Percentiles rank a stretch among this genome's conserved stretches.
phyloP scores from a whole-genome alignment of 805 yeast genomes.

The Zygoascus ofunaensis region DNA sequence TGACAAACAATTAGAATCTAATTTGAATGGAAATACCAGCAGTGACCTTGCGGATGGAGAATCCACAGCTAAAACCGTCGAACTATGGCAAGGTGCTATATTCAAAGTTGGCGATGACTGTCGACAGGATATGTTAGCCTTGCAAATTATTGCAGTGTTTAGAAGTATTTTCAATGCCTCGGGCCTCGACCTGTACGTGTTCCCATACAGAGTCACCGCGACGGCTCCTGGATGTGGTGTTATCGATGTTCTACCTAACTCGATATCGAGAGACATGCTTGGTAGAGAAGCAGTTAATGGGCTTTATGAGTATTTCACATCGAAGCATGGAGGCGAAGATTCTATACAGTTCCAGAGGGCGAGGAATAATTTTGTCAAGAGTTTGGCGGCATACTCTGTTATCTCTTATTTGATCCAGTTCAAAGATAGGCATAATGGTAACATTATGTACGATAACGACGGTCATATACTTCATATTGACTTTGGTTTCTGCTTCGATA shows the following conservation, averaged over 20 bases:
- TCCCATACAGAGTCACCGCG: conserved; percentile 92
- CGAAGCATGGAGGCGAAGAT: conserved; percentile 92
- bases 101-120: conserved; percentile 99
- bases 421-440: conserved; percentile 95
- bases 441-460: conserved; percentile 90
- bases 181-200: conserved; percentile 85
- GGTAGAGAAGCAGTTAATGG: conserved; percentile 99
- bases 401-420: conserved; percentile 85
- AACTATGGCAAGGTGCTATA: conserved; percentile 88
- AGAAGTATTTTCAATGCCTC: conserved; percentile 80
- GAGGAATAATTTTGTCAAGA: conserved; percentile 83
- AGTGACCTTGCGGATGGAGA: neutral
- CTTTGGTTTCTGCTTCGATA: conserved; percentile 97
- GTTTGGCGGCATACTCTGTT: conserved; percentile 86
- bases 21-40: neutral
- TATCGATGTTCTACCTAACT: conserved; percentile 92
- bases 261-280: conserved; percentile 93
- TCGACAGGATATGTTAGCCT: conserved; percentile 90
- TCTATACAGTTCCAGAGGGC: conserved; percentile 86
- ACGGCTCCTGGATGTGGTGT: conserved; percentile 99
- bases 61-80: conserved; percentile 33
- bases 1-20: conserved; percentile 7
- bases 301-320: conserved; percentile 78
- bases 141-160: conserved; percentile 86
- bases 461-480: conserved; percentile 96